Percentiles rank a stretch among this genome's conserved stretches.
These are phyloP conservation scores for Hysterium pulicare DNA, from an alignment of 2,329 filamentous ascomycete species.

Conservation along the genomic window DNA sequence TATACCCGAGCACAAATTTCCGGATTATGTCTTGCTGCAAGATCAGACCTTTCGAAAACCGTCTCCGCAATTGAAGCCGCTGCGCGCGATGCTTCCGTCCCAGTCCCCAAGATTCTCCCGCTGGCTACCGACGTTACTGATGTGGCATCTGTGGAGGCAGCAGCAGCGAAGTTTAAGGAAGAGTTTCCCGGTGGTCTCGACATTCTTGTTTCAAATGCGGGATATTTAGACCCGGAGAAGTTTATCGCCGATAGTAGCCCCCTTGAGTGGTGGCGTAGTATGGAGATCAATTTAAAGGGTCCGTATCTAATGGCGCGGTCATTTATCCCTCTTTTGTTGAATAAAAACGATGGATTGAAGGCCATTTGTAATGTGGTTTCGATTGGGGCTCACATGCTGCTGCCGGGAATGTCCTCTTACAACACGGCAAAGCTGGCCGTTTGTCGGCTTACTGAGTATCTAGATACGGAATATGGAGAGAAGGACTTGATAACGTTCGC, in stretches of 20 bases:
- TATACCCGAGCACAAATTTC: slow-evolving; percentile 53
- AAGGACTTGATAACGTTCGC: slow-evolving; percentile 8
- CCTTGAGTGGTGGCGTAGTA: slow-evolving; percentile 38
- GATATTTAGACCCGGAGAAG: slow-evolving; percentile 24
- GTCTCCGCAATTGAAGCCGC: slow-evolving; percentile 35
- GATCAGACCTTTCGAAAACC: slow-evolving; percentile 42
- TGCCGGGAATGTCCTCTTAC: slow-evolving; percentile 32
- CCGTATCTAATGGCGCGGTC: slow-evolving; percentile 41
- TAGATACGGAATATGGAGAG: slow-evolving; percentile 36
- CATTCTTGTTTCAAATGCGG: slow-evolving; percentile 20
- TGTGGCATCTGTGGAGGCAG: neutral
- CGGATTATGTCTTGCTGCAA: slow-evolving; percentile 52
- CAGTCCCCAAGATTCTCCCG: slow-evolving; percentile 40
- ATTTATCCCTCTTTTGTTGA: slow-evolving; percentile 40
- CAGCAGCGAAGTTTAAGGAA: neutral
- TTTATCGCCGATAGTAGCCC: slow-evolving; percentile 32
- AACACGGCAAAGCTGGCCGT: slow-evolving; percentile 49
- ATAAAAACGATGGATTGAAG: slow-evolving; percentile 31
- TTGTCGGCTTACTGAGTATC: slow-evolving; percentile 46
- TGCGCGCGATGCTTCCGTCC: slow-evolving; percentile 9
- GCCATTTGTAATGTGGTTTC: slow-evolving; percentile 46
- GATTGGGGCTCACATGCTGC: slow-evolving; percentile 35
- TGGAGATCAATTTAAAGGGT: slow-evolving; percentile 47
- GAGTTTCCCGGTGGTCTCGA: slow-evolving; percentile 17
- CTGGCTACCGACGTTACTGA: slow-evolving; percentile 4